Base-by-base conservation (phyloP, 140 eudicot species). In the Artemisia princeps region DNA sequence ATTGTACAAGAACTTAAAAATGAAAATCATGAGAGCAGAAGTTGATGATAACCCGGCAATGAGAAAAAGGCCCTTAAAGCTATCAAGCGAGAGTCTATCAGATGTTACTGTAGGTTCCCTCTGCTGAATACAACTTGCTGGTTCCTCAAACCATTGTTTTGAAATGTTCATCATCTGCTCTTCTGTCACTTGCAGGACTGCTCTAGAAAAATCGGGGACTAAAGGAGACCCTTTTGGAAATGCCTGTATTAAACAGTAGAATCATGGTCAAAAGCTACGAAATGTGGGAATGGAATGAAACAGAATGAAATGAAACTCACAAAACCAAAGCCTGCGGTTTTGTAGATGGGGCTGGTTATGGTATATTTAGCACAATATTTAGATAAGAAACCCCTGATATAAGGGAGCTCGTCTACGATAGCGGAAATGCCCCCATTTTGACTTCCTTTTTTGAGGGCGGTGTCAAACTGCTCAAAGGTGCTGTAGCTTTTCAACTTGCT, bases 221-320 rank as follows among this genome's bases (percentile, higher is more conserved):
- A 87, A 59, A 0, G 88, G 86, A 11, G 95, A 84, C 2, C 81
- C 95, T 70, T 51, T 78, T 6, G 86, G 90, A 70, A 87, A 79
- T 67, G 79, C 95, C 95, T 83, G 78, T 12, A 48, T 16, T 48
- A 2, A 3, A 17, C 60, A 12, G 10, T 20, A 40, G 24, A 28
- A 16, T 50, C 60, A 59, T n/a, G 17, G 23, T 22, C 23, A 24
- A 45, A 4, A 3, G 58, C 7, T 7, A 63, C 2, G 14, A 46
- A 45, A 20, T 22, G 4, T 3, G 8, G 3, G 3, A 3, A 24
- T 60, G 10, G 5, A 19, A 64, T 19, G 10, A 10, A 59, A 7
- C 15, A 24, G 1, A 60, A 52, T 13, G 14, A 45, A 37, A 10
- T 9, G 57, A 19, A 40, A 73, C 90, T 86, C 60, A 84, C 95